A percentile compares a stretch with the other conserved stretches of the same genome.
Conservation (phyloP, 2,329 filamentous ascomycete species). For the Ilyonectria sp. region DNA sequence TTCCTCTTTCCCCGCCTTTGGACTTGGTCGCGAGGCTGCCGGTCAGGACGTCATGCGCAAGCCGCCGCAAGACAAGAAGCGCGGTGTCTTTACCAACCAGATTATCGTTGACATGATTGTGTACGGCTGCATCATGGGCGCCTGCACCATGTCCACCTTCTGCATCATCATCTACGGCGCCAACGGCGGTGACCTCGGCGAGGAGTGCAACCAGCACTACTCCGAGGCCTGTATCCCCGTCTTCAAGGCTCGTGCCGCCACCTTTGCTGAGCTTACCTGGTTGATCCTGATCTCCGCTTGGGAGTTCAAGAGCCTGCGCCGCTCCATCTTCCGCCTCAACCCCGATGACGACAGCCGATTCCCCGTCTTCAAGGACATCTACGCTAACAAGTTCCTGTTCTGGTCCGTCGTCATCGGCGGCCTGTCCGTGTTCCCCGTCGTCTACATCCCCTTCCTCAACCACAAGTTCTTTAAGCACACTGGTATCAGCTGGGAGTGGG, state of each 20-base stretch:
- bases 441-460: conserved; percentile 83
- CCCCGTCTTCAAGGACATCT: conserved; percentile 74
- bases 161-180: conserved; percentile 74
- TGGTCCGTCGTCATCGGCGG: conserved; percentile 75
- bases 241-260: conserved; percentile 79
- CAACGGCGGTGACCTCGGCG: conserved; percentile 69
- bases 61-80: conserved; percentile 78
- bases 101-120: conserved; percentile 85
- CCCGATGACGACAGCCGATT: conserved; percentile 65
- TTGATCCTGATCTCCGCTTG: conserved; percentile 81
- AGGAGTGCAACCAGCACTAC: conserved; percentile 74
- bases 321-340: conserved; percentile 79
- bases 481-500: conserved; percentile 83
- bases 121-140: conserved; percentile 84
- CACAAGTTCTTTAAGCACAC: conserved; percentile 80
- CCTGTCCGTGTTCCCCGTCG: conserved; percentile 75
- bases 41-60: conserved; percentile 84
- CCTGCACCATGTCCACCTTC: conserved; percentile 76
- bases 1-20: conserved; percentile 89
- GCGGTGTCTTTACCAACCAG: conserved; percentile 84
- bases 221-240: conserved; percentile 71
- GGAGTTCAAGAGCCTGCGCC: conserved; percentile 82
- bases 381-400: conserved; percentile 79
- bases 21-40: conserved; percentile 84
- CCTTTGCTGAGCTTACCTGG: conserved; percentile 82